Evolutionary conservation across 768 basidiomycete species (phyloP), one percentile per base, ranked within the genome.

Genomic region (Pleurotus ostreatus): DNA sequence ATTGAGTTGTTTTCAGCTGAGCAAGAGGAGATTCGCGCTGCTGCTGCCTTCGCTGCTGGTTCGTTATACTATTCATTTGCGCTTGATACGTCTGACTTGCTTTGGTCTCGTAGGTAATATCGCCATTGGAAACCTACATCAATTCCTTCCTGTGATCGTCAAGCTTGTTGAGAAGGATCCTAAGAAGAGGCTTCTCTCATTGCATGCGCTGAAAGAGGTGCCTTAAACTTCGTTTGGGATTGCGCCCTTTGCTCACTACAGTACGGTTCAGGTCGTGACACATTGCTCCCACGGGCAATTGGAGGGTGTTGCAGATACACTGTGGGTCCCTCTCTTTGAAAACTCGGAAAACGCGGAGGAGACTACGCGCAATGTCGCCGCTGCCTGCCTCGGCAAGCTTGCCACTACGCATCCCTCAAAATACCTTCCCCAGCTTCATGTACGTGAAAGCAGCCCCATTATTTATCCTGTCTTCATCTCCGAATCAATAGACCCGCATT

Each of bases 31-130:
- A 78, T 93, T 12, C 81, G 94, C 45, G 83, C 90, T 34, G 92
- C 95, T 37, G 95, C 96, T 37, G 93, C 97, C 0, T 98, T 98
- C 63, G 92, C 97, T 49, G 91, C 91, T 34, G 93, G 93, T 87
- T 15, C 3, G 13, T 44, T 12, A 1, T 11, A 34, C 6, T 39
- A 43, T 49, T 16, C 38, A 9, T 57, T 12, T 40, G 12, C 22
- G 39, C 18, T n/a, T 2, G 13, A 44, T 44, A 18, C 26, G 52
- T 13, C 37, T 49, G 38, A 54, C 18, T 26, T 49, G 38, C 44
- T 9, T 26, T 20, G n/a, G 39, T 22, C 16, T 38, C 39, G 47
- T 58, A 89, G 94, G 95, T 38, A 98, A 98, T 67, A 91, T 99
- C 49, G 92, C 95, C 11, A 95, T 98, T 40, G 97, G 97, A 4